Evolutionary conservation across 768 basidiomycete genomes (phyloP).

Genomic region (Xerocomellus dryophilus): DNA sequence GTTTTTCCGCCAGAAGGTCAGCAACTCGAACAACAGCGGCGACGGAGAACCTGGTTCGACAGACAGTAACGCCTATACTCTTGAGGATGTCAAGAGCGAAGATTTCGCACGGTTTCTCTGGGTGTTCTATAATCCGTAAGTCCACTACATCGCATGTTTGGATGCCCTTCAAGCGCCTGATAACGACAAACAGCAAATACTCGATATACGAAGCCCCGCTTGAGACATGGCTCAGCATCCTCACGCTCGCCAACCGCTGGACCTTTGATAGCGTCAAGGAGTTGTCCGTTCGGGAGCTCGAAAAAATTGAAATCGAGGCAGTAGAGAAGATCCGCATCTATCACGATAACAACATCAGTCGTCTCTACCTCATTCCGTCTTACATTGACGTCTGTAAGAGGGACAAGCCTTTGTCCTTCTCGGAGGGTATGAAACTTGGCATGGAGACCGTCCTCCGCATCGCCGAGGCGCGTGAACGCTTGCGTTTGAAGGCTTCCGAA

Average conservation of each 20-base stretch:
- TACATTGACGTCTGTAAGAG: slow-evolving; percentile 37
- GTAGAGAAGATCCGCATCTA: slow-evolving; percentile 41
- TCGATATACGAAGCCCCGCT: slow-evolving; percentile 39
- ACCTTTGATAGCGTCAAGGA: slow-evolving; percentile 39
- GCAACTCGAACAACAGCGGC: slow-evolving; percentile 26
- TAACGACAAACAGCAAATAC: slow-evolving; percentile 29
- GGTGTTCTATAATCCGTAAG: slow-evolving; percentile 65
- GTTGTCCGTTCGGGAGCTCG: slow-evolving; percentile 39
- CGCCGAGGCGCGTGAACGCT: slow-evolving; percentile 39
- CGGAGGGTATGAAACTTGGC: slow-evolving; percentile 44
- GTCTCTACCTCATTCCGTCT: slow-evolving; percentile 35
- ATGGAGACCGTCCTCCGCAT: slow-evolving; percentile 37
- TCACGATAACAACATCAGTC: slow-evolving; percentile 34
- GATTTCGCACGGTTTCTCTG: slow-evolving; percentile 57
- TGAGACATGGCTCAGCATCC: slow-evolving; percentile 42
- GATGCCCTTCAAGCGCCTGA: background rate
- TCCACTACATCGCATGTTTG: background rate
- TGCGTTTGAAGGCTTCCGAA: slow-evolving; percentile 35
- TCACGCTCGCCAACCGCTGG: slow-evolving; percentile 40
- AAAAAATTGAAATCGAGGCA: slow-evolving; percentile 34
- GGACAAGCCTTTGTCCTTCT: slow-evolving; percentile 34
- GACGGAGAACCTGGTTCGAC: slow-evolving; percentile 36
- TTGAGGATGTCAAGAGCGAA: slow-evolving; percentile 42
- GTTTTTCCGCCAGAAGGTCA: slow-evolving; percentile 41
- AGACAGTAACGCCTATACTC: slow-evolving; percentile 42